A percentile compares a stretch with the other conserved stretches of the same genome.
Evolutionary conservation across 495 filamentous ascomycete species (phyloP).

Genomic region (Daldinia decipiens): DNA sequence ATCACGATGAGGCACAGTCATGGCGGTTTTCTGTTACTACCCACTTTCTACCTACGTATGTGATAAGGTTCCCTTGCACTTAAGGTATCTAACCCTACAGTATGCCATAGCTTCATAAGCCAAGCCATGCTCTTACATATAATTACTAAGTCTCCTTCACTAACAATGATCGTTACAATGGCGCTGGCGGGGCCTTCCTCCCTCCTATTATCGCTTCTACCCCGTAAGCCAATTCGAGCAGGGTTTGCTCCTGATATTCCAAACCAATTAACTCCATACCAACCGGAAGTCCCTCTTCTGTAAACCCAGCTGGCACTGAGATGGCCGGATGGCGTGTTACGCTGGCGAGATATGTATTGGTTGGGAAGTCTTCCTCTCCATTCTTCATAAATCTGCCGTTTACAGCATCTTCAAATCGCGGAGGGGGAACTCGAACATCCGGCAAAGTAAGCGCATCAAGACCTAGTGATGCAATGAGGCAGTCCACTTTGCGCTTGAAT

Average conservation of each 20-base stretch:
- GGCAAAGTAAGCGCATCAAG: conserved; percentile 45
- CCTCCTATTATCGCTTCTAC: conserved; percentile 29
- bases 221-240: conserved; percentile 44
- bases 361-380: conserved; percentile 39
- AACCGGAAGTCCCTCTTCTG: conserved; percentile 39
- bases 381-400: conserved; percentile 31
- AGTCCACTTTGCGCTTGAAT: conserved; percentile 43
- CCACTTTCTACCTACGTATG: too few relatives aligned
- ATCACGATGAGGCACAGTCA: background rate
- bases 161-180: background rate
- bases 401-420: conserved; percentile 37
- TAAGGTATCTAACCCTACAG: too few relatives aligned
- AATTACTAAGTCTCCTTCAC: background rate
- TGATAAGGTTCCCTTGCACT: too few relatives aligned
- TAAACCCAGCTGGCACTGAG: conserved; percentile 46
- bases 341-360: conserved; percentile 44
- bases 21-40: background rate
- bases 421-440: conserved; percentile 43
- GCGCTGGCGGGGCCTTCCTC: conserved; percentile 20
- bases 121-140: too few relatives aligned
- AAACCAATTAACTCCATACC: conserved; percentile 44
- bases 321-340: conserved; percentile 42
- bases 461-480: conserved; percentile 39
- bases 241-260: conserved; percentile 41
- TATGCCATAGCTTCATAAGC: too few relatives aligned